These are phyloP conservation scores for Ilyonectria mors-panacis DNA, from an alignment of 2,329 filamentous ascomycete genomes.

Conservation along the genomic window DNA sequence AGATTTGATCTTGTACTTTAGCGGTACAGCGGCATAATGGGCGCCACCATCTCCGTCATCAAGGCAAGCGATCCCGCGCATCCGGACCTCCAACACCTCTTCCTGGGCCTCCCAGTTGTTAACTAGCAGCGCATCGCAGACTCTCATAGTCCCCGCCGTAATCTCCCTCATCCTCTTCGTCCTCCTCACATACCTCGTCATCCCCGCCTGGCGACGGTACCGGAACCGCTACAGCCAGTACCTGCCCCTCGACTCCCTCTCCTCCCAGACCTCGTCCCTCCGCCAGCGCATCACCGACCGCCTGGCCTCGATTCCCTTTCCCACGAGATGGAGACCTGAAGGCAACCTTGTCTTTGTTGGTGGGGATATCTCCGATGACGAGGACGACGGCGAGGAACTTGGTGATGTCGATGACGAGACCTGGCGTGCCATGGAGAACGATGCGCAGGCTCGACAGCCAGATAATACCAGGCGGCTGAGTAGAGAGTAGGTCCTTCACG, in stretches of 20 bases:
- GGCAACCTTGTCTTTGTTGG: slow-evolving; percentile 58
- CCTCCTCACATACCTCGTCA: slow-evolving; percentile 73
- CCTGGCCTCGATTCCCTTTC: slow-evolving; percentile 52
- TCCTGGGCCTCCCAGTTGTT: slow-evolving; percentile 20
- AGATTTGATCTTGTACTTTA: neutral
- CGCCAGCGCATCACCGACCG: slow-evolving; percentile 63
- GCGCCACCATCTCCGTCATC: slow-evolving; percentile 52
- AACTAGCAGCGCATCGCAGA: slow-evolving; percentile 62
- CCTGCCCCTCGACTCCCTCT: slow-evolving; percentile 76
- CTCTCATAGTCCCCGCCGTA: slow-evolving; percentile 77
- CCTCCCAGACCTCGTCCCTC: slow-evolving; percentile 68
- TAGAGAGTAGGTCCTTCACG: slow-evolving; percentile 71
- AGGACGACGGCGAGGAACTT: slow-evolving; percentile 76
- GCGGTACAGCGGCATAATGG: slow-evolving; percentile 44
- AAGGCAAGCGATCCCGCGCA: slow-evolving; percentile 50
- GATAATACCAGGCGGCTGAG: slow-evolving; percentile 76
- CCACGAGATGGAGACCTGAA: slow-evolving; percentile 65
- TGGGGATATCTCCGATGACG: slow-evolving; percentile 60
- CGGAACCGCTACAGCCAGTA: slow-evolving; percentile 81
- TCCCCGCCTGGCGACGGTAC: slow-evolving; percentile 80
- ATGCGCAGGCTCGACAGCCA: slow-evolving; percentile 52
- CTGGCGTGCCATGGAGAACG: slow-evolving; percentile 58
- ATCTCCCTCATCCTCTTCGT: slow-evolving; percentile 81
- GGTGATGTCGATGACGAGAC: slow-evolving; percentile 70
- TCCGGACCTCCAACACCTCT: slow-evolving; percentile 11